A percentile compares a stretch with the other conserved stretches of the same genome.
Conservation (phyloP, 345 rosid species). For the Lenwebbia sp. region DNA sequence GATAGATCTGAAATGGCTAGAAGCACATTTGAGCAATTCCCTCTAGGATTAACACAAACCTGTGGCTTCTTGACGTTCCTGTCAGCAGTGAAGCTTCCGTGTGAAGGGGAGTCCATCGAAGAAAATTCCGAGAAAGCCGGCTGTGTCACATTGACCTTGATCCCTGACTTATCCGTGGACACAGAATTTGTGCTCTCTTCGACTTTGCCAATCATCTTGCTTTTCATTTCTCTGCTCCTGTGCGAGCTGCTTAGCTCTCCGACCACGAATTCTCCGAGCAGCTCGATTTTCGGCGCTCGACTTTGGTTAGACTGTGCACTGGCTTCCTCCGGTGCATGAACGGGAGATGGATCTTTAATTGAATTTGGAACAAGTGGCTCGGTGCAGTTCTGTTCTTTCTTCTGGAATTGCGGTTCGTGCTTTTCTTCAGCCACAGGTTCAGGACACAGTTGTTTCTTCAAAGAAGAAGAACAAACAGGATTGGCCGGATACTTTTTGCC, state of each 20-base stretch:
- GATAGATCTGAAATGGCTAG: too few species aligned
- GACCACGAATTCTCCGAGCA: conserved; percentile 39
- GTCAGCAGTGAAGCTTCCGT: neutral
- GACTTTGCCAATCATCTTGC: conserved; percentile 1
- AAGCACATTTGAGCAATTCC: neutral
- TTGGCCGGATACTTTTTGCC: neutral
- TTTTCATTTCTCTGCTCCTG: conserved; percentile 2
- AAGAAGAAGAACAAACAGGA: neutral
- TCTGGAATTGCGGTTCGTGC: neutral
- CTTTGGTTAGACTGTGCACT: conserved; percentile 1
- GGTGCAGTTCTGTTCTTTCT: neutral
- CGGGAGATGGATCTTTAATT: neutral
- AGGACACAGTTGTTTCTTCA: neutral
- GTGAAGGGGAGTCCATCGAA: neutral
- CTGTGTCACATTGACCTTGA: neutral
- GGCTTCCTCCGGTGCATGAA: conserved; percentile 1
- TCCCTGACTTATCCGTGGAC: conserved; percentile 1
- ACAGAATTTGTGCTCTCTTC: conserved; percentile 19
- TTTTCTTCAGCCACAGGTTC: neutral
- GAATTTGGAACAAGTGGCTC: neutral
- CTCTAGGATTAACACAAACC: neutral
- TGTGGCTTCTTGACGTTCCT: neutral
- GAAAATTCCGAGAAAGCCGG: conserved; percentile 6
- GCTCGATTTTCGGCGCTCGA: conserved; percentile 23
- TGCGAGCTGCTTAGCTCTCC: conserved; percentile 18